phyloP scores from a whole-genome alignment of 2,329 filamentous ascomycete genomes.

The Didymellaceae sp. region DNA sequence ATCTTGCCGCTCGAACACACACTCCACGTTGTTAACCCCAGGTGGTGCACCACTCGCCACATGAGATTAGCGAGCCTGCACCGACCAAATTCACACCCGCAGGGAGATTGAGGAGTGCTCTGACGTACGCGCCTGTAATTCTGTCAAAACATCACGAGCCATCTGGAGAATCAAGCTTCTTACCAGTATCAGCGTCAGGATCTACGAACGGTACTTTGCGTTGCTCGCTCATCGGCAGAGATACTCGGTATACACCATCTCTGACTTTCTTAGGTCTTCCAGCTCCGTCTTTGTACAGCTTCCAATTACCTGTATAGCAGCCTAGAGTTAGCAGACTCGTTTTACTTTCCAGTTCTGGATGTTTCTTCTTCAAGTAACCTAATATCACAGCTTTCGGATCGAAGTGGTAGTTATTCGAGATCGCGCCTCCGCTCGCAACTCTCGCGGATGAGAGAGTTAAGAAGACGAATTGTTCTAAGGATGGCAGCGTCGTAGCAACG shows the following conservation, averaged over 20 bases:
- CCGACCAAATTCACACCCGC: constrained; percentile 38
- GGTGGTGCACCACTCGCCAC: constrained; percentile 30
- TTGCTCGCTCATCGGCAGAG: constrained; percentile 27
- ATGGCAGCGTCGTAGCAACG: constrained; percentile 40
- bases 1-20: constrained; percentile 23
- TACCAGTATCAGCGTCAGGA: constrained; percentile 29
- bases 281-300: neutral
- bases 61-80: constrained; percentile 26
- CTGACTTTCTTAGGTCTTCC: neutral
- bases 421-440: constrained; percentile 42
- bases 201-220: constrained; percentile 29
- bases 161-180: neutral
- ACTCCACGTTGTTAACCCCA: constrained; percentile 34
- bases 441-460: constrained; percentile 49
- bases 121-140: constrained; percentile 25
- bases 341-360: neutral
- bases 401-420: constrained; percentile 49
- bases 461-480: constrained; percentile 54
- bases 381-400: constrained; percentile 46
- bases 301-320: neutral
- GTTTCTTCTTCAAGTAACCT: neutral
- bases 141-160: neutral
- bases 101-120: constrained; percentile 29
- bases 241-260: constrained; percentile 9
- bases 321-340: neutral